phyloP scores from a whole-genome alignment of 2,329 filamentous ascomycete species.

The Verticillium nubilum region DNA sequence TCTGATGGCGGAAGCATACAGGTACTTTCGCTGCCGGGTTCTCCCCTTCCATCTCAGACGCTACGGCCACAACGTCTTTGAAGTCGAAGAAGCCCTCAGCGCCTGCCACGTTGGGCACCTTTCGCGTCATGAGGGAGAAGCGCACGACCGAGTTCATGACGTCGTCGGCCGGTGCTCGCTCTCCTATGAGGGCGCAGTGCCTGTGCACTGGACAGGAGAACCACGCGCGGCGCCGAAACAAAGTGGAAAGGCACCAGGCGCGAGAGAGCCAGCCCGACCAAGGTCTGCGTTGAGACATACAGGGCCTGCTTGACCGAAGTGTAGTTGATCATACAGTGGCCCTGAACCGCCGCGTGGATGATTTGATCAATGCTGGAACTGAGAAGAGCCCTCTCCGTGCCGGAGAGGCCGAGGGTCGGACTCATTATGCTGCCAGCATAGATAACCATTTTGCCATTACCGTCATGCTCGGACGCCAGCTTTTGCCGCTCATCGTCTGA shows the following conservation, averaged over 20 bases:
- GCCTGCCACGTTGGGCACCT: not conserved
- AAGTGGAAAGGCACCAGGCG: constrained; percentile 8
- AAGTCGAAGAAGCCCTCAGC: not conserved
- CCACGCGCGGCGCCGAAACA: constrained; percentile 4
- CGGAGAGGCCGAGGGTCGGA: constrained; percentile 6
- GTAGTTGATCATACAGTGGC: constrained; percentile 12
- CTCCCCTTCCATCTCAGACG: not conserved
- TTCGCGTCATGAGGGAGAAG: not conserved
- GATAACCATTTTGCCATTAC: constrained; percentile 1
- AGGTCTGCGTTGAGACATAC: constrained; percentile 6
- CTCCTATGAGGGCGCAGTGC: not conserved
- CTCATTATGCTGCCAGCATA: constrained; percentile 5
- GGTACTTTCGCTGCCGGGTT: not conserved
- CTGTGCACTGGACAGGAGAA: constrained; percentile 14
- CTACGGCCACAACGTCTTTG: not conserved
- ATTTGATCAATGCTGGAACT: constrained; percentile 5
- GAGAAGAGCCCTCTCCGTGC: constrained; percentile 1
- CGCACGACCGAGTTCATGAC: not conserved
- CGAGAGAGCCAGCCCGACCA: constrained; percentile 6
- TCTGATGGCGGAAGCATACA: not conserved
- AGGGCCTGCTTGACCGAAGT: constrained; percentile 7
- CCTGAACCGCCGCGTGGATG: constrained; percentile 9
- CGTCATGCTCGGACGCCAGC: not conserved
- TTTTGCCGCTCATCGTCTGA: constrained; percentile 2
- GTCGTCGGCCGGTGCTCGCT: not conserved